phyloP scores from a whole-genome alignment of 805 yeast genomes.

The Candida incommunis region DNA sequence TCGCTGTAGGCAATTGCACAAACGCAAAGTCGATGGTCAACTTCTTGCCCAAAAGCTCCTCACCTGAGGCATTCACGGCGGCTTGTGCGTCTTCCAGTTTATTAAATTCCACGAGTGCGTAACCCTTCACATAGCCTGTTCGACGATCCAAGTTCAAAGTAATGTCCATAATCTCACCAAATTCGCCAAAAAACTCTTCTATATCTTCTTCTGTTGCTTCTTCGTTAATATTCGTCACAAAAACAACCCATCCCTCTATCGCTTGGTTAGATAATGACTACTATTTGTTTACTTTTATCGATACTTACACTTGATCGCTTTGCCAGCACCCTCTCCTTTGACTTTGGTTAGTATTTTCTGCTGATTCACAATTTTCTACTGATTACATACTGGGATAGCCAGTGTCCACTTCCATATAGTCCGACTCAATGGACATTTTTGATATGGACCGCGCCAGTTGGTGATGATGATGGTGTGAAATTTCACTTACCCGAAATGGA shows the following conservation, averaged over 20 bases:
- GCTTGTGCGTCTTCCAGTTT: constrained; percentile 21
- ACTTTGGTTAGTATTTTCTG: neutral
- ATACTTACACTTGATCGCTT: neutral
- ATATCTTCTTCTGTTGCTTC: constrained; percentile 33
- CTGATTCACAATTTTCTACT: neutral
- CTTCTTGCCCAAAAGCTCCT: constrained; percentile 21
- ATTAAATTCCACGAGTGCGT: constrained; percentile 27
- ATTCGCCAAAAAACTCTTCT: constrained; percentile 28
- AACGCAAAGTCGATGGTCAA: constrained; percentile 27
- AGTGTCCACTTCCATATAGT: neutral
- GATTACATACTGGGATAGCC: neutral
- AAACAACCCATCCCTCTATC: constrained; percentile 30
- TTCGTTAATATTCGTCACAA: constrained; percentile 28
- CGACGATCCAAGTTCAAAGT: constrained; percentile 30
- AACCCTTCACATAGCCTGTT: constrained; percentile 30
- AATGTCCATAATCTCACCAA: constrained; percentile 24
- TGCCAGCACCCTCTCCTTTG: neutral
- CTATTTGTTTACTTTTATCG: too few species aligned
- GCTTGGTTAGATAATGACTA: constrained; percentile 15
- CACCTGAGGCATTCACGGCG: constrained; percentile 21
- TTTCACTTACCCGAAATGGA: too few species aligned
- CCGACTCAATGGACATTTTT: neutral
- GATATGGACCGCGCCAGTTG: too few species aligned
- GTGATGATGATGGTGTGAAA: too few species aligned
- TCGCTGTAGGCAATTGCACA: constrained; percentile 16